Evolutionary conservation across 495 filamentous ascomycete species (phyloP).

Genomic region (Penicillium canescens): DNA sequence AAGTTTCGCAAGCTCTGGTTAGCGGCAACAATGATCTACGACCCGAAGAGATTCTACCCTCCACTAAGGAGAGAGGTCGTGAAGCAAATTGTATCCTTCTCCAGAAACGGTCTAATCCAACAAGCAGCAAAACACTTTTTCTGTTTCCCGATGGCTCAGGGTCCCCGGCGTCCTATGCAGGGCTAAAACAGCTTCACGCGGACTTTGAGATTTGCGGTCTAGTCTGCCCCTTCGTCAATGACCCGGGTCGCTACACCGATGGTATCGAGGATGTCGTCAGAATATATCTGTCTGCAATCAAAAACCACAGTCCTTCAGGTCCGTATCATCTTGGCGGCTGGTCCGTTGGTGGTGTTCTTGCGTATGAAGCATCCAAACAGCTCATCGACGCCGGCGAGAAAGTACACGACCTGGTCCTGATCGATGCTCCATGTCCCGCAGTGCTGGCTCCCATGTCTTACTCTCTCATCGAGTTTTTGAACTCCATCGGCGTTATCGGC

Average conservation of each 20-base stretch:
- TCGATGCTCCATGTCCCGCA: neutral
- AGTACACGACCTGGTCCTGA: neutral
- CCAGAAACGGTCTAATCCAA: too few relatives aligned
- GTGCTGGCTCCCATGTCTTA: too few relatives aligned
- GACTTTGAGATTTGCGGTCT: neutral
- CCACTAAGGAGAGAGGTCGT: too few relatives aligned
- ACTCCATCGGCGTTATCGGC: too few relatives aligned
- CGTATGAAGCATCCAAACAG: slow-evolving; percentile 31
- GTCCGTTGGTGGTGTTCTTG: slow-evolving; percentile 44
- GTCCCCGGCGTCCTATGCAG: neutral
- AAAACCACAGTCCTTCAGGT: neutral
- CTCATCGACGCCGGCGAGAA: slow-evolving; percentile 10
- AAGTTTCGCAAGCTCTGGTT: too few relatives aligned
- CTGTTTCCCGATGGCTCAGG: neutral
- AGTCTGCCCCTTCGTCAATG: neutral
- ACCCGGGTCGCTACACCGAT: neutral
- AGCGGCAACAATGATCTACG: too few relatives aligned
- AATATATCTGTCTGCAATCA: neutral
- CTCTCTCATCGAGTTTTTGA: too few relatives aligned
- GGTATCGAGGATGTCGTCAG: neutral
- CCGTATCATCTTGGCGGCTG: slow-evolving; percentile 36
- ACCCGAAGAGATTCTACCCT: too few relatives aligned
- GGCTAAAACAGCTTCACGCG: neutral
- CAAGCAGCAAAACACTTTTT: neutral
- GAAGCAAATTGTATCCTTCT: too few relatives aligned